Conservation (phyloP, 2,329 filamentous ascomycete genomes). For the Macrophomina pseudophaseolina region DNA sequence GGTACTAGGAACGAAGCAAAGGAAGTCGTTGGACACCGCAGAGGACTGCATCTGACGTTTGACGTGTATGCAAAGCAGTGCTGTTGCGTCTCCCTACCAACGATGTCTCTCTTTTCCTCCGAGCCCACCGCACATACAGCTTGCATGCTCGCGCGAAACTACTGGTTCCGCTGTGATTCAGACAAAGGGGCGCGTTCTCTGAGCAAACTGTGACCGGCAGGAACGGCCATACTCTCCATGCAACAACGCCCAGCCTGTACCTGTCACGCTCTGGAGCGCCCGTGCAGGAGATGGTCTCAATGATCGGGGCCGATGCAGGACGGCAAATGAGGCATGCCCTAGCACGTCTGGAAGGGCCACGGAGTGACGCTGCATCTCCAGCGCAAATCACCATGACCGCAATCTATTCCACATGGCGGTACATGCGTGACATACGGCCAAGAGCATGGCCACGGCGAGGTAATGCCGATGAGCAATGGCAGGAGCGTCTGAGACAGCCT, state of each 20-base stretch:
- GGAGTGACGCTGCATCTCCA: background rate
- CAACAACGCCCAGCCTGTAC: conserved; percentile 7
- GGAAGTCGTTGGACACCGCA: background rate
- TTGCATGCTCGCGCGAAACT: too few species aligned
- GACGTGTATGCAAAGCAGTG: conserved; percentile 20
- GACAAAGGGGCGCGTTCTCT: background rate
- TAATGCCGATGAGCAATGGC: background rate
- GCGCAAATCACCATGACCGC: background rate
- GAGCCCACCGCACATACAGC: background rate
- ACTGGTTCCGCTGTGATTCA: background rate
- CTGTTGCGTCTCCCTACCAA: background rate
- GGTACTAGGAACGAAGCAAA: conserved; percentile 6
- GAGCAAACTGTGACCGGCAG: background rate
- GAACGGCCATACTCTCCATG: background rate
- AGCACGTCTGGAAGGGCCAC: background rate
- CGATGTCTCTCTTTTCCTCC: background rate
- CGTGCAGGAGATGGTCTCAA: background rate
- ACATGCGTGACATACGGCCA: conserved; percentile 12
- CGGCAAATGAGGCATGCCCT: background rate
- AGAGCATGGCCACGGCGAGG: background rate
- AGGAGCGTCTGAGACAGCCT: conserved; percentile 3
- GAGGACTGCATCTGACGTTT: conserved; percentile 17
- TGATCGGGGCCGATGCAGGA: background rate
- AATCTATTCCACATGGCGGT: conserved; percentile 21
- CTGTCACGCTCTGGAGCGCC: background rate